A percentile compares a stretch with the other conserved stretches of the same genome.
Conservation (phyloP, 306 rosid species). For the Pterocarpus macrocarpus region DNA sequence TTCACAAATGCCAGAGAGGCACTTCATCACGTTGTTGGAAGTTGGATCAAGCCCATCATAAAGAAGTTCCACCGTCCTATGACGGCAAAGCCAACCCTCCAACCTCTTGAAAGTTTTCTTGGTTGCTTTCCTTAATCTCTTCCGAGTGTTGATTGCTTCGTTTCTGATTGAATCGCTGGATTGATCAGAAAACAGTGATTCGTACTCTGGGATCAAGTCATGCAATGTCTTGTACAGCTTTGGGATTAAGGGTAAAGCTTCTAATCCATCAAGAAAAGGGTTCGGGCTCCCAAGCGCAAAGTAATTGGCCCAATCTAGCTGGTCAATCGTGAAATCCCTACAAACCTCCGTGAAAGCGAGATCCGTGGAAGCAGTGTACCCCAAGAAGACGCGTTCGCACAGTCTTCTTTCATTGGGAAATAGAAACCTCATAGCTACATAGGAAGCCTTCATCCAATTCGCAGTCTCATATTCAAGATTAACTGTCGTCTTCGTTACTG, state of each 20-base stretch:
- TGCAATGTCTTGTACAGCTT: slow-evolving; percentile 67
- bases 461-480: not conserved
- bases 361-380: slow-evolving; percentile 47
- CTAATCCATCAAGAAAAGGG: not conserved
- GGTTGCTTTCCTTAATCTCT: not conserved
- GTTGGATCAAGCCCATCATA: slow-evolving; percentile 42
- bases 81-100: not conserved
- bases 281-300: too few relatives aligned
- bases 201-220: slow-evolving; percentile 70
- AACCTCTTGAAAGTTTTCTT: not conserved
- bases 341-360: too few relatives aligned
- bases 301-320: too few relatives aligned
- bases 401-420: slow-evolving; percentile 77
- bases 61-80: not conserved
- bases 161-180: slow-evolving; percentile 39
- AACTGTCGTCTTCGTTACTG: too few relatives aligned
- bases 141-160: slow-evolving; percentile 58
- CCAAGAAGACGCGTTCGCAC: slow-evolving; percentile 67
- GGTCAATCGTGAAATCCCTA: too few relatives aligned
- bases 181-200: slow-evolving; percentile 62
- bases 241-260: slow-evolving; percentile 52
- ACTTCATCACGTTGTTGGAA: not conserved
- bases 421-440: slow-evolving; percentile 64
- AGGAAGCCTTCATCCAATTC: slow-evolving; percentile 68
- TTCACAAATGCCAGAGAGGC: not conserved